These are phyloP conservation scores for Fusarium burgessii DNA, from an alignment of 2,329 filamentous ascomycete species.

Conservation along the genomic window DNA sequence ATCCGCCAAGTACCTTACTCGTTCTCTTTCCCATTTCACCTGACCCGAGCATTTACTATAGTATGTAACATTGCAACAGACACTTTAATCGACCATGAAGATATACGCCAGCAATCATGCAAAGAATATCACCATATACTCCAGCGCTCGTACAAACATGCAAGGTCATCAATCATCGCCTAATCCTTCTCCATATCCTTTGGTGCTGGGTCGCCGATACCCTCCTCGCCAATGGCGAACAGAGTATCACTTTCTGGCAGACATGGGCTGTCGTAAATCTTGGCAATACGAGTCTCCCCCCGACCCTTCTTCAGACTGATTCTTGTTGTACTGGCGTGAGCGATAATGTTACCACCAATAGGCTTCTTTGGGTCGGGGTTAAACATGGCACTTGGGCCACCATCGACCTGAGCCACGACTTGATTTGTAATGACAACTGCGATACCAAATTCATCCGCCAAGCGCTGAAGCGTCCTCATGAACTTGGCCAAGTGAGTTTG, in stretches of 20 bases:
- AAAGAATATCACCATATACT: conserved; percentile 39
- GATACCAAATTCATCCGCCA: conserved; percentile 90
- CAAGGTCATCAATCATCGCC: conserved; percentile 13
- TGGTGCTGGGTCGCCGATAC: conserved; percentile 93
- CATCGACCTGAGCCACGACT: conserved; percentile 97
- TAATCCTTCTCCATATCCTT: conserved; percentile 93
- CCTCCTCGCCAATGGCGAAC: conserved; percentile 97
- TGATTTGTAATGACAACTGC: conserved; percentile 99
- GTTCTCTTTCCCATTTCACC: not conserved
- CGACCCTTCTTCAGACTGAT: conserved; percentile 96
- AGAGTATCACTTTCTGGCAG: conserved; percentile 95
- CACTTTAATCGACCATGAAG: conserved; percentile 19
- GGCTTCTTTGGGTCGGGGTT: conserved; percentile 99
- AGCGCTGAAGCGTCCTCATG: conserved; percentile 83
- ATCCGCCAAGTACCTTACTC: not conserved
- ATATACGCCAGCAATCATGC: conserved; percentile 51
- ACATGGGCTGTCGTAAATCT: conserved; percentile 99
- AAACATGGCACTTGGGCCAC: conserved; percentile 96
- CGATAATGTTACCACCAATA: conserved; percentile 98
- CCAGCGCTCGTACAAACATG: conserved; percentile 36
- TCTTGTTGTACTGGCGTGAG: conserved; percentile 94
- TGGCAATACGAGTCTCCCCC: conserved; percentile 95
- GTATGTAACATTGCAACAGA: conserved; percentile 1
- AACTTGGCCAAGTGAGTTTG: conserved; percentile 92
- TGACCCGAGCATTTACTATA: conserved; percentile 7